phyloP scores from a whole-genome alignment of 2,329 filamentous ascomycete species.

The Cercospora zeae-maydis region DNA sequence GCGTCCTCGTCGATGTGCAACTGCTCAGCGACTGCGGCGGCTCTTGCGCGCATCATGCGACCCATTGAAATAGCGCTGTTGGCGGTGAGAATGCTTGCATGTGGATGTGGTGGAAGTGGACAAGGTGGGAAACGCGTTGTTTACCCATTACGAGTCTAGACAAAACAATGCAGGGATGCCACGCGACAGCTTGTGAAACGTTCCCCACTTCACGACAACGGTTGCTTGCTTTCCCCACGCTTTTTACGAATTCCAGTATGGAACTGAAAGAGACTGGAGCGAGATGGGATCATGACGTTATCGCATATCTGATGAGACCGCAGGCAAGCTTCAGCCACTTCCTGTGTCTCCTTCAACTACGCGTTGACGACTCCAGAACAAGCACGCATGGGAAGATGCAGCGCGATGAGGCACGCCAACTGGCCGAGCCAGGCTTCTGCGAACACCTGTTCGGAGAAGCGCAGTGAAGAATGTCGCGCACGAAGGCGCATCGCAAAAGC shows the following conservation, averaged over 20 bases:
- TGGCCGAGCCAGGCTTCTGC: conserved; percentile 71
- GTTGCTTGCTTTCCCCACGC: background rate
- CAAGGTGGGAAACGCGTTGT: conserved; percentile 8
- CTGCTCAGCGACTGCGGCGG: conserved; percentile 39
- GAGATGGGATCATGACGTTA: background rate
- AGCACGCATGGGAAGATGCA: conserved; percentile 5
- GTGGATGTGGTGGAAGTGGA: conserved; percentile 8
- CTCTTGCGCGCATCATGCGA: conserved; percentile 45
- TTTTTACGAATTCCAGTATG: background rate
- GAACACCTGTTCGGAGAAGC: conserved; percentile 89
- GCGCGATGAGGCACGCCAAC: conserved; percentile 66
- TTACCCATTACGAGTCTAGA: conserved; percentile 11
- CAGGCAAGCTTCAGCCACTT: background rate
- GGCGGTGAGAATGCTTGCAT: background rate
- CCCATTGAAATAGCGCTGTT: conserved; percentile 16
- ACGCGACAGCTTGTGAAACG: background rate
- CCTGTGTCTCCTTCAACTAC: background rate
- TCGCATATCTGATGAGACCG: conserved; percentile 1
- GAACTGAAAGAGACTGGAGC: background rate
- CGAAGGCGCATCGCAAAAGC: conserved; percentile 70
- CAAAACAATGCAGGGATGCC: conserved; percentile 3
- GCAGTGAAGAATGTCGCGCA: conserved; percentile 71
- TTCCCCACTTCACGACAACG: background rate
- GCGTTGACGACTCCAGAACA: background rate
- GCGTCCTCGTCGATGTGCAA: conserved; percentile 38